phyloP scores from a whole-genome alignment of 2,329 filamentous ascomycete genomes.

The Metarhizium robertsii region DNA sequence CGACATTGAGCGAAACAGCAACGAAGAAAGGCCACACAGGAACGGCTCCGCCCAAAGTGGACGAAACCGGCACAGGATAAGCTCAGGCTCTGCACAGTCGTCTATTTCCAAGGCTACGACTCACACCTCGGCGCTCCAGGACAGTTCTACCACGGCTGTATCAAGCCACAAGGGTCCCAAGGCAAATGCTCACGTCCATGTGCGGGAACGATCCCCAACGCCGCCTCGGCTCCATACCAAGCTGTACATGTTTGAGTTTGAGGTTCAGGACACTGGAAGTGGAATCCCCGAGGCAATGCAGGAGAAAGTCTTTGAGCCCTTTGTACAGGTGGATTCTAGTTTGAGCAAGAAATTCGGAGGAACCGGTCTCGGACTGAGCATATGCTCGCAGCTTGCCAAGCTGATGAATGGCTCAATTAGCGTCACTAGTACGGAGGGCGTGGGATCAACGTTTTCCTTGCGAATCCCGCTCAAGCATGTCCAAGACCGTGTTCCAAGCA shows the following conservation, averaged over 20 bases:
- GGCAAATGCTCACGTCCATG: slow-evolving; percentile 33
- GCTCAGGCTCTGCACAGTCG: slow-evolving; percentile 41
- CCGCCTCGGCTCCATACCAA: slow-evolving; percentile 53
- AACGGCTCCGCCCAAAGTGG: slow-evolving; percentile 27
- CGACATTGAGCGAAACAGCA: slow-evolving; percentile 37
- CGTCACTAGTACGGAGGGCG: slow-evolving; percentile 60
- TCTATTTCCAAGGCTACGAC: slow-evolving; percentile 32
- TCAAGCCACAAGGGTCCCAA: slow-evolving; percentile 54
- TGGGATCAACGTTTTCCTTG: slow-evolving; percentile 76
- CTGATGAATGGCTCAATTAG: slow-evolving; percentile 74
- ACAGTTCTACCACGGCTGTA: slow-evolving; percentile 16
- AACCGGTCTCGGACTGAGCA: slow-evolving; percentile 79
- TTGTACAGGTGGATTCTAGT: slow-evolving; percentile 85
- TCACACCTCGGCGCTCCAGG: slow-evolving; percentile 8
- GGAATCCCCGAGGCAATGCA: slow-evolving; percentile 74
- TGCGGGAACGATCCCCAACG: slow-evolving; percentile 47
- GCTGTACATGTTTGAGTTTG: slow-evolving; percentile 73
- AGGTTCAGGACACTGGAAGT: slow-evolving; percentile 80
- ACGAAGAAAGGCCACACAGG: slow-evolving; percentile 41
- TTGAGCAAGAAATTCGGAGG: slow-evolving; percentile 86
- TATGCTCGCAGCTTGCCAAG: slow-evolving; percentile 75
- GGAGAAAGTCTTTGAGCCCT: slow-evolving; percentile 82
- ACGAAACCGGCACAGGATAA: slow-evolving; percentile 34
- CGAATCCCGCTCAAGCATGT: slow-evolving; percentile 72
- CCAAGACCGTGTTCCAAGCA: slow-evolving; percentile 47